Base-by-base conservation (phyloP, 495 filamentous ascomycete species). In the Hypoxylon lenormandii region DNA sequence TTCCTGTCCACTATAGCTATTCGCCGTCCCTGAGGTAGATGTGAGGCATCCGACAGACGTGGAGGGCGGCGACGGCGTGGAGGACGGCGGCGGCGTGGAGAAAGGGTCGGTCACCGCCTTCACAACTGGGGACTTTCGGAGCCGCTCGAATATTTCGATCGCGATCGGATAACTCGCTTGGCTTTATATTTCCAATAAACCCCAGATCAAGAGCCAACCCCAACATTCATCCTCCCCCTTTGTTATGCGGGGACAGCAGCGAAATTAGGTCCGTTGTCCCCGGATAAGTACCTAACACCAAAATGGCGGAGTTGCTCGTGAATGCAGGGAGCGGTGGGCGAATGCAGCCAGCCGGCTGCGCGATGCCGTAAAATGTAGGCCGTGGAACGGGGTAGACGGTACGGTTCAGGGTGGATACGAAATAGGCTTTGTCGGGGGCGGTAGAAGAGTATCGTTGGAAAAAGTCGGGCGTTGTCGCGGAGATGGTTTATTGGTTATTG, bases 41-140 rank as follows among this genome's bases (percentile, higher is more conserved):
- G 56, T 58, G 67, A 71, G 54, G 66, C 58, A 68, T 74, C 64
- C 72, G 74, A 74, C 58, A 64, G 69, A 51, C 46, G 15, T 45
- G 47, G 42, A 28, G 64, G 64, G 61, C 55, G 45, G 33, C 50
- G 26, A 54, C 23, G 42, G 37, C 19, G 49, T 52, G 47, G 55
- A 37, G 57, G 52, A 22, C 30, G 37, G 33, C 50, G 26, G 49
- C 23, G 42, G 37, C 19, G 49, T 52, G 47, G 55, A 37, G 57
- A 48, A 22, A 30, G 37, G 33, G 63, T 57, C n/a, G 58, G 46
- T 45, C 52, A 42, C 45, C 46, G 50, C 30, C 28, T 28, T 54
- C 40, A 56, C 21, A 40, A 38, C 48, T 45, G 22, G 23, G 48
- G 33, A 45, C 11, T 30, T 40, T 68, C n/a, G 40, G 16, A 43